Evolutionary conservation across 768 basidiomycete species (phyloP), one percentile per base, ranked within the genome.

Genomic region (Auriculariales sp.): DNA sequence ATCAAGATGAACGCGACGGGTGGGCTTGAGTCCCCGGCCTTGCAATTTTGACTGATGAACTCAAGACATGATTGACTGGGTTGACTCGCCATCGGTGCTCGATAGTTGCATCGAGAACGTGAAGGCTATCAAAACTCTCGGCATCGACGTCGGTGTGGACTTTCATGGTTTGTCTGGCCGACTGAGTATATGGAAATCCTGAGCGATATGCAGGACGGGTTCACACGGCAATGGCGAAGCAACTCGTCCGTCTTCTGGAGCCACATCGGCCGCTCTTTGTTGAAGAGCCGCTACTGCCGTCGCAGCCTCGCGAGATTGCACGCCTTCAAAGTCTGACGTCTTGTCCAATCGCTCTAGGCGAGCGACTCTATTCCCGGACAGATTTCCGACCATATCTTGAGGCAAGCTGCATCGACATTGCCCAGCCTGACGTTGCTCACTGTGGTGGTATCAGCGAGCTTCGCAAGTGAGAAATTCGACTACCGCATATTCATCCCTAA

Each of bases 1-100:
- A 78, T 83, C 27, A 83, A 84, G 65, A 83, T 82, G 80, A 83
- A 83, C 57, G 81, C 70, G 3, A 75, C 72, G 3, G 68, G 77
- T 74, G 32, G 12, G 68, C 58, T 28, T 44, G n/a, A n/a, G n/a
- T n/a, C n/a, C n/a, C n/a, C n/a, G n/a, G n/a, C n/a, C n/a, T n/a
- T n/a, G n/a, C n/a, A n/a, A n/a, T n/a, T n/a, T n/a, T n/a, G n/a
- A n/a, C n/a, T n/a, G n/a, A n/a, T n/a, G n/a, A n/a, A n/a, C 48
- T n/a, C n/a, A 35, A 58, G 57, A 55, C 27, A 54, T 57, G 42
- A 58, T 77, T 1, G 72, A 63, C 4, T 79, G 79, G 79, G 69
- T 83, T 11, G 81, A 81, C 56, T 80, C 76, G 0, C 79, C 80
- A 0, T 59, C 61, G 7, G 62, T 69, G 15, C 65, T 84, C 1